Evolutionary conservation across 2,329 filamentous ascomycete species (phyloP).

Genomic region (Pseudonectria foliicola): DNA sequence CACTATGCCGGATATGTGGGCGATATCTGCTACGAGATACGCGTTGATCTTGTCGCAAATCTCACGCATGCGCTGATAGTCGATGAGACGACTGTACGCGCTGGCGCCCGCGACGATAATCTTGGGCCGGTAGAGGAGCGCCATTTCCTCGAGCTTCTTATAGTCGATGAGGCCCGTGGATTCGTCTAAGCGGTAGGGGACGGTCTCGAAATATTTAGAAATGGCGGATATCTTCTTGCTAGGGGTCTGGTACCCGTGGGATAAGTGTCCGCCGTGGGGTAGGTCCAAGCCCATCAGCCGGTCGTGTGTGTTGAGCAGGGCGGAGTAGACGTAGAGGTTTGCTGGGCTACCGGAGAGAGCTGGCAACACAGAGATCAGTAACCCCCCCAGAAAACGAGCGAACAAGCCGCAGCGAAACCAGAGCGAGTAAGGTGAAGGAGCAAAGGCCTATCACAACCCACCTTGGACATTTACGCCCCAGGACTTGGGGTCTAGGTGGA

Average conservation of each 20-base stretch:
- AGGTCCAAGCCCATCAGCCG: conserved; percentile 95
- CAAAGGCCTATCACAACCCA: conserved; percentile 33
- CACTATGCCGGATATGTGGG: conserved; percentile 91
- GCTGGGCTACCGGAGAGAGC: conserved; percentile 68
- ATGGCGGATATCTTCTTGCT: conserved; percentile 94
- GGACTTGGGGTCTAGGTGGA: conserved; percentile 72
- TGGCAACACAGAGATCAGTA: conserved; percentile 25
- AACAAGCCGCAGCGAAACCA: conserved; percentile 5
- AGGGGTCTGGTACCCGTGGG: conserved; percentile 94
- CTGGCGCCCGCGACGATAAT: conserved; percentile 91
- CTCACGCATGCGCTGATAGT: conserved; percentile 86
- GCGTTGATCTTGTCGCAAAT: conserved; percentile 87
- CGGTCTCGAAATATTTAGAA: conserved; percentile 97
- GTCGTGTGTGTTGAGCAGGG: conserved; percentile 85
- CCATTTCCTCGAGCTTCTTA: conserved; percentile 79
- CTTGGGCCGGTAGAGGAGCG: conserved; percentile 87
- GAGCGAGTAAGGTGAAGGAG: not conserved
- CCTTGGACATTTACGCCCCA: conserved; percentile 97
- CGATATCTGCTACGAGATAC: conserved; percentile 93
- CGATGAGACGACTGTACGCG: conserved; percentile 91
- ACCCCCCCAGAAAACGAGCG: not conserved
- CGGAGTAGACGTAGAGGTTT: conserved; percentile 92
- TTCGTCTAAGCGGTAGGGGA: conserved; percentile 89
- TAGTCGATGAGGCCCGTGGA: conserved; percentile 94
- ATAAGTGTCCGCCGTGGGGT: conserved; percentile 91